phyloP scores from a whole-genome alignment of 192 early-diverging fungal genomes.

The Podila epicladia region DNA sequence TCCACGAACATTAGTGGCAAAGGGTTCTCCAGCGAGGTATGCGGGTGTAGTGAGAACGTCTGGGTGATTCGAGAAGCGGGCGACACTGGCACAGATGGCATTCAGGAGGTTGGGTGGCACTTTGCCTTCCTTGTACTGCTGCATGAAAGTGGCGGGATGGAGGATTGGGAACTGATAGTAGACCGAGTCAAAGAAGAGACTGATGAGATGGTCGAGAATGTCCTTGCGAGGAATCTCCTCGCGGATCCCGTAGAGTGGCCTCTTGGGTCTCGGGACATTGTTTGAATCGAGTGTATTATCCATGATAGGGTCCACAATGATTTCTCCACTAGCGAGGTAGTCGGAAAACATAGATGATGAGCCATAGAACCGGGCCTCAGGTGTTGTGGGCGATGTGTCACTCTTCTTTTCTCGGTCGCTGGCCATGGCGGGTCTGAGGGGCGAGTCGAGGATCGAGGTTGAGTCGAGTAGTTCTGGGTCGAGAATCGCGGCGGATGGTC shows the following conservation, averaged over 20 bases:
- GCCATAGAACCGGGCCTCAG: conserved; percentile 32
- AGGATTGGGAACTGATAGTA: conserved; percentile 59
- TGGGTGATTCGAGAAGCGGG: conserved; percentile 58
- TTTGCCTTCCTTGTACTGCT: conserved; percentile 50
- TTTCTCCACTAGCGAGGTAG: too few relatives aligned
- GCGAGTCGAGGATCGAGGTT: background rate
- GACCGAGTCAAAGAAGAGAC: conserved; percentile 57
- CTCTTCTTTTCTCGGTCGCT: background rate
- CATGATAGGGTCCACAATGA: too few relatives aligned
- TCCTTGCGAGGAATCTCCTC: conserved; percentile 52
- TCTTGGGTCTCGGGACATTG: background rate
- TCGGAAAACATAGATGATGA: background rate
- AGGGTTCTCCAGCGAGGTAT: conserved; percentile 62
- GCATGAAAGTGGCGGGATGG: conserved; percentile 56
- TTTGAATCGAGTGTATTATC: too few relatives aligned
- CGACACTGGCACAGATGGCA: conserved; percentile 54
- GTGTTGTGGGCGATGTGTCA: background rate
- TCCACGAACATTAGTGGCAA: conserved; percentile 55
- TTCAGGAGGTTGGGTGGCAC: conserved; percentile 57
- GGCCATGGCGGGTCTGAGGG: background rate
- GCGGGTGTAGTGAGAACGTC: conserved; percentile 56
- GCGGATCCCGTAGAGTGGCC: conserved; percentile 38
- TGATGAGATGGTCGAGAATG: conserved; percentile 60
- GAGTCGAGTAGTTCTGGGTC: conserved; percentile 17
- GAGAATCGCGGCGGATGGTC: conserved; percentile 1